These are phyloP conservation scores for Phytophthora lateralis DNA, from an alignment of 352 stramenopile species.

Conservation along the genomic window DNA sequence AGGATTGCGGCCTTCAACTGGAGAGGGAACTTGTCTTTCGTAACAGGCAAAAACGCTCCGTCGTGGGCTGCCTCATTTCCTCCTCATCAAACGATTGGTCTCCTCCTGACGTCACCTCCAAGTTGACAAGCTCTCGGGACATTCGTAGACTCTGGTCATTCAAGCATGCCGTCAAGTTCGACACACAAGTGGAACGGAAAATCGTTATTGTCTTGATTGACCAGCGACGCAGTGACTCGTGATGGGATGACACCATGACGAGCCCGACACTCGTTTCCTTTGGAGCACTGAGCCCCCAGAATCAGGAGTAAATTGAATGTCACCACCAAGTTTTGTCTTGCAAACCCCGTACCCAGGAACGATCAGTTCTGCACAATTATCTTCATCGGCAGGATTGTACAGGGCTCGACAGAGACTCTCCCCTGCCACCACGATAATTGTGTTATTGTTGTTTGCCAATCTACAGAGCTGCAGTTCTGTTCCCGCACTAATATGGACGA, in stretches of 20 bases:
- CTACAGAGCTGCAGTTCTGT: neutral
- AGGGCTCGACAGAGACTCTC: neutral
- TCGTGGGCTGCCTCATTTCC: neutral
- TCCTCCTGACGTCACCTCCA: neutral
- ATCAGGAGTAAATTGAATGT: too few relatives aligned
- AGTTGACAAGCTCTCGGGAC: neutral
- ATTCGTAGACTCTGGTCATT: neutral
- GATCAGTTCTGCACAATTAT: neutral
- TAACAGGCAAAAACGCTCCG: conserved; percentile 1
- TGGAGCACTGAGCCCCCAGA: too few relatives aligned
- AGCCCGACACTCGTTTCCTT: too few relatives aligned
- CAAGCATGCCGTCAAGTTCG: neutral
- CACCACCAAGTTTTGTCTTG: neutral
- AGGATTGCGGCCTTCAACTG: too few relatives aligned
- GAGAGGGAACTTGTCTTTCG: too few relatives aligned
- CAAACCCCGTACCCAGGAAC: conserved; percentile 5
- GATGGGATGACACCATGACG: neutral
- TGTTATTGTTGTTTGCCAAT: neutral
- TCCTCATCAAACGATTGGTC: neutral
- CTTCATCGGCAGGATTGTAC: neutral
- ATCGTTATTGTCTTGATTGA: neutral
- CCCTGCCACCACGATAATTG: neutral
- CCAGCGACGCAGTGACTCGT: neutral
- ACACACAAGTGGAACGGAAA: neutral
- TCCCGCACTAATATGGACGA: neutral